Conservation (phyloP, 1,139 yeast genomes). For the Saccharomyces hybrid region DNA sequence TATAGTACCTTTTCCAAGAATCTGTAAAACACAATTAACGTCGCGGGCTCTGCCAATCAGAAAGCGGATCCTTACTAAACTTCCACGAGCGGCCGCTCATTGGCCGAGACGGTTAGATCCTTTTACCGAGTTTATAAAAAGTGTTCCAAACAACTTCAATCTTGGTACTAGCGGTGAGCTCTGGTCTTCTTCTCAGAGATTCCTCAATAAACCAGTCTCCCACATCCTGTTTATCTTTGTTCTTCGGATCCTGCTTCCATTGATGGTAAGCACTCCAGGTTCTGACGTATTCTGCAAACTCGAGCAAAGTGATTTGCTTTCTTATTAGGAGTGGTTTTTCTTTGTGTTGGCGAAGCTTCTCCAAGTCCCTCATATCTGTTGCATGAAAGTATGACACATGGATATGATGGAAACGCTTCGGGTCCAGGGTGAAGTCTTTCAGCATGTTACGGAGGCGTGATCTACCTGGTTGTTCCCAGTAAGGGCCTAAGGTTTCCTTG, state of each 20-base stretch:
- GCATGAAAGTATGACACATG: conserved; percentile 37
- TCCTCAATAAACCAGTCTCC: conserved; percentile 21
- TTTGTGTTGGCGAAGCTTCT: conserved; percentile 7
- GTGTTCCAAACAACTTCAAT: conserved; percentile 35
- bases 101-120: background rate
- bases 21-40: background rate
- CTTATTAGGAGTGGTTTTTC: conserved; percentile 36
- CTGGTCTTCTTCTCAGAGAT: conserved; percentile 24
- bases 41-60: background rate
- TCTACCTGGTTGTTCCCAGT: conserved; percentile 71
- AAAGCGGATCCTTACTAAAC: background rate
- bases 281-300: conserved; percentile 44
- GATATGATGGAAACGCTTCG: conserved; percentile 36
- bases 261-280: conserved; percentile 68
- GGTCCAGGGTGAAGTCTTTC: conserved; percentile 39
- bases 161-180: conserved; percentile 26
- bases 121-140: conserved; percentile 32
- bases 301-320: conserved; percentile 38
- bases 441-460: conserved; percentile 40
- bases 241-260: conserved; percentile 41
- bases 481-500: conserved; percentile 50
- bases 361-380: conserved; percentile 20
- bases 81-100: background rate
- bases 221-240: conserved; percentile 15
- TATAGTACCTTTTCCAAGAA: background rate